Evolutionary conservation across 306 rosid genomes (phyloP).

Genomic region (Cicer cuneatum): DNA sequence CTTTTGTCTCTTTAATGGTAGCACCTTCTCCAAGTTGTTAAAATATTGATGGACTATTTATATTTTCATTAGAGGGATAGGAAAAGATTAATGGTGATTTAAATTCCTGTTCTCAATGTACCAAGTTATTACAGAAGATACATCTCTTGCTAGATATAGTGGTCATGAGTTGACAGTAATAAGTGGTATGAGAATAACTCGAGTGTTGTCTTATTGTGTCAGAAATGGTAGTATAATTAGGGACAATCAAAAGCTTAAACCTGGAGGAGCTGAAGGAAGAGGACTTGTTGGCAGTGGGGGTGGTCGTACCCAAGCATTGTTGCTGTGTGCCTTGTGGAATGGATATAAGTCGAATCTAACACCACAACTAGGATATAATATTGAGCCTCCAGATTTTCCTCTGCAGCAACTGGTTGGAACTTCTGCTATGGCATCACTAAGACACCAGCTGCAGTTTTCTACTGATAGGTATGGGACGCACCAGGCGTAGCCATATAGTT

Average conservation of each 20-base stretch:
- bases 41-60: neutral
- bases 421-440: slow-evolving; percentile 21
- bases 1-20: neutral
- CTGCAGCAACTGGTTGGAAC: slow-evolving; percentile 16
- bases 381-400: slow-evolving; percentile 21
- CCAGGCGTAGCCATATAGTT: slow-evolving; percentile 3
- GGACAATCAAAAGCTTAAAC: slow-evolving; percentile 21
- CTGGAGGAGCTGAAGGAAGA: slow-evolving; percentile 36
- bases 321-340: neutral
- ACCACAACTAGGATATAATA: slow-evolving; percentile 19
- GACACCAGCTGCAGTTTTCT: slow-evolving; percentile 13
- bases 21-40: neutral
- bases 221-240: neutral
- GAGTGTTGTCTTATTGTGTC: neutral
- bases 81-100: slow-evolving; percentile 1
- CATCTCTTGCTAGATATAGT: neutral
- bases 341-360: slow-evolving; percentile 20
- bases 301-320: neutral
- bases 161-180: neutral
- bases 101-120: neutral
- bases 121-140: neutral
- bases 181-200: neutral
- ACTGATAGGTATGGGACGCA: slow-evolving; percentile 21
- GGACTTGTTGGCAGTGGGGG: slow-evolving; percentile 9
- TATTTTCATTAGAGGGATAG: neutral